Conservation (phyloP, 495 filamentous ascomycete species). For the Ramalina intermedia region DNA sequence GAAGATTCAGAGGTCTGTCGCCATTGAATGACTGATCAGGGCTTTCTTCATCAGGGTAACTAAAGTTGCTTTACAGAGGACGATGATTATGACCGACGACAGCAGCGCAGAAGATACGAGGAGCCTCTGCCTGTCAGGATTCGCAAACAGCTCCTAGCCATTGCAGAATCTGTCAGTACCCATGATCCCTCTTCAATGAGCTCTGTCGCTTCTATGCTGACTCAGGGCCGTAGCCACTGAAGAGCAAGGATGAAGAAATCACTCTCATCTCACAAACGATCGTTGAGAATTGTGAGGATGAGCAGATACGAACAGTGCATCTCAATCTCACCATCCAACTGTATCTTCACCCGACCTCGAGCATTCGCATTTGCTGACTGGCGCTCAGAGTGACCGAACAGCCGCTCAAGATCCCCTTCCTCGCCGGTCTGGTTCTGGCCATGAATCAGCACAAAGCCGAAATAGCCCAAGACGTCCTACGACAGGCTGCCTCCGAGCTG, state of each 20-base stretch:
- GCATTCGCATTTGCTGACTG: slow-evolving; percentile 2
- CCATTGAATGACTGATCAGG: not conserved
- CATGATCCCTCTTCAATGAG: not conserved
- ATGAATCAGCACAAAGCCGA: slow-evolving; percentile 61
- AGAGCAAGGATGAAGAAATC: slow-evolving; percentile 69
- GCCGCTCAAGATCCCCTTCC: slow-evolving; percentile 89
- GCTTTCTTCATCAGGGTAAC: not conserved
- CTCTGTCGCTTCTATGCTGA: not conserved
- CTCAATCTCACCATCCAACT: slow-evolving; percentile 59
- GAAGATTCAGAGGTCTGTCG: slow-evolving; percentile 39
- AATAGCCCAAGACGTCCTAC: slow-evolving; percentile 51
- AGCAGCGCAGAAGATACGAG: slow-evolving; percentile 64
- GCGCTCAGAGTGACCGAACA: slow-evolving; percentile 55
- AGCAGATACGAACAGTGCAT: slow-evolving; percentile 53
- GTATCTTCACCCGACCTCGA: slow-evolving; percentile 26
- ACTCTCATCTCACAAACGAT: slow-evolving; percentile 59
- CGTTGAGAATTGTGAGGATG: slow-evolving; percentile 68
- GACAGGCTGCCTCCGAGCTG: slow-evolving; percentile 37
- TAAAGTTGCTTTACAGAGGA: slow-evolving; percentile 40
- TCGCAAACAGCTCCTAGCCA: slow-evolving; percentile 62
- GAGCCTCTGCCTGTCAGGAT: slow-evolving; percentile 62
- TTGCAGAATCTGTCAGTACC: slow-evolving; percentile 63
- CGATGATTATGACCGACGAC: slow-evolving; percentile 57
- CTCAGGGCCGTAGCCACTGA: slow-evolving; percentile 38
- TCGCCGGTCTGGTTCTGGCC: slow-evolving; percentile 65